A percentile compares a stretch with the other conserved stretches of the same genome.
Evolutionary conservation across 2,329 filamentous ascomycete genomes (phyloP).

Genomic region (Acrocalymma vagum): DNA sequence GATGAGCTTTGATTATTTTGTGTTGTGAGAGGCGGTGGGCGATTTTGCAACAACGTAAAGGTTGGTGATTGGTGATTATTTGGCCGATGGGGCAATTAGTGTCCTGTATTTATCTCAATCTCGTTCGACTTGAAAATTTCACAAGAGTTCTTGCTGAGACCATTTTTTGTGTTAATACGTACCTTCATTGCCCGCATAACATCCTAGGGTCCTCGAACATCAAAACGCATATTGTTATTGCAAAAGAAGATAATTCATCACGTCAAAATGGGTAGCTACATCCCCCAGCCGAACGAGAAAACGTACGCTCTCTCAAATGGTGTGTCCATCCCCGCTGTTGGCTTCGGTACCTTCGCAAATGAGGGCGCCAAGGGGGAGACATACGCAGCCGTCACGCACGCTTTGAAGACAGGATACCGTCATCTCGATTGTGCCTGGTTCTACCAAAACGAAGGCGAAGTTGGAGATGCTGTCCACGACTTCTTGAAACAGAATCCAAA

Average conservation of each 20-base stretch:
- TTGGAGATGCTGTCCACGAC: conserved; percentile 70
- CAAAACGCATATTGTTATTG: no score
- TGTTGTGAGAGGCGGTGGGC: no score
- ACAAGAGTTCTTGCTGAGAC: no score
- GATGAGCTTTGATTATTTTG: conserved; percentile 15
- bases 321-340: conserved; percentile 72
- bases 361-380: conserved; percentile 68
- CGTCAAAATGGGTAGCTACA: conserved; percentile 32
- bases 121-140: no score
- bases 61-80: no score
- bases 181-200: no score
- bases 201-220: no score
- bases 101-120: no score
- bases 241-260: conserved; percentile 5
- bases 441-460: conserved; percentile 76
- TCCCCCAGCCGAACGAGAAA: conserved; percentile 42
- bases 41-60: no score
- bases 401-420: conserved; percentile 67
- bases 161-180: no score
- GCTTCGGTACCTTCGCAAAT: conserved; percentile 77
- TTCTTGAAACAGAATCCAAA: conserved; percentile 64
- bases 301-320: conserved; percentile 65
- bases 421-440: conserved; percentile 75
- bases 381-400: conserved; percentile 65
- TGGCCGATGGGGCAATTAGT: no score